These are phyloP conservation scores for Dianthus caryophyllus DNA, from an alignment of 148 eudicot species.

Conservation along the genomic window DNA sequence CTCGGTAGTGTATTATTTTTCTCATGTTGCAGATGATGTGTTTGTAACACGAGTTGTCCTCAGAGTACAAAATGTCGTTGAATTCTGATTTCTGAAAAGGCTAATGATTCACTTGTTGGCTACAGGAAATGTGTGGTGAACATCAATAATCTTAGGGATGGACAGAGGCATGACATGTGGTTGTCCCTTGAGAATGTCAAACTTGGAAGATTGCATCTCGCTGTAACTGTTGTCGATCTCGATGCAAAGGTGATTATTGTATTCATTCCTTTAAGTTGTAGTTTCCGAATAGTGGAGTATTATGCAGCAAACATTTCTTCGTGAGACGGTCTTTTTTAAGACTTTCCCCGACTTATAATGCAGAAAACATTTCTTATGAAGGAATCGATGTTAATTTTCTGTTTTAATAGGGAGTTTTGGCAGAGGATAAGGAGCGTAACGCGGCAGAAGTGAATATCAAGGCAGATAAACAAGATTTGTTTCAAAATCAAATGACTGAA, in stretches of 20 bases:
- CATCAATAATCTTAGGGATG: constrained; percentile 57
- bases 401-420: constrained; percentile 4
- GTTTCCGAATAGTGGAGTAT: too few relatives aligned
- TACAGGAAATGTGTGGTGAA: constrained; percentile 69
- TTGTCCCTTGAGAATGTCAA: constrained; percentile 65
- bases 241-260: too few relatives aligned
- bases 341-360: too few relatives aligned
- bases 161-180: constrained; percentile 93
- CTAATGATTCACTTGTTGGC: too few relatives aligned
- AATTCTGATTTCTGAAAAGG: too few relatives aligned
- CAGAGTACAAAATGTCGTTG: too few relatives aligned
- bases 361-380: not conserved
- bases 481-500: constrained; percentile 24
- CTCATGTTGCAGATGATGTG: not conserved
- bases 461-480: constrained; percentile 21
- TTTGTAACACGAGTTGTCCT: too few relatives aligned
- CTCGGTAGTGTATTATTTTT: not conserved
- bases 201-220: constrained; percentile 79
- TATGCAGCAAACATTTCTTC: too few relatives aligned
- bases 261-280: too few relatives aligned
- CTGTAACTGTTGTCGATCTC: constrained; percentile 57
- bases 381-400: constrained; percentile 30
- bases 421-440: constrained; percentile 42
- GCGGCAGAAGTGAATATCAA: constrained; percentile 22
- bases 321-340: too few relatives aligned